Evolutionary conservation across 768 basidiomycete genomes (phyloP).

Genomic region (Russula emetica): DNA sequence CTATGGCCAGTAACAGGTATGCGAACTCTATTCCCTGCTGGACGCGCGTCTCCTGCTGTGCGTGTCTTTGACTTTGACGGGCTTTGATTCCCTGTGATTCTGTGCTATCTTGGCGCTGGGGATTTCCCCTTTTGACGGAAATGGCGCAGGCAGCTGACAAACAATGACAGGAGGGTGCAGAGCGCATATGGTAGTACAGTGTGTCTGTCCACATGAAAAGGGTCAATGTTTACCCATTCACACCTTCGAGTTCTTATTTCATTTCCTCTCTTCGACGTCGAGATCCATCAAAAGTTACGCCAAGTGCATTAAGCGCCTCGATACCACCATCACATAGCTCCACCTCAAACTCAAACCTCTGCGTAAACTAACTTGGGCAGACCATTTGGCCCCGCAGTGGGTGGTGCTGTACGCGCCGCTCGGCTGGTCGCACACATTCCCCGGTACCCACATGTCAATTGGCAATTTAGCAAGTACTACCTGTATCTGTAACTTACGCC

Average conservation of each 20-base stretch:
- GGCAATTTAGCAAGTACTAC: constrained; percentile 9
- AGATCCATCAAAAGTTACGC: constrained; percentile 10
- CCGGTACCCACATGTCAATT: background rate
- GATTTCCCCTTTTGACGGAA: background rate
- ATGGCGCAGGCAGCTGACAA: background rate
- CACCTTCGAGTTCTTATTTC: background rate
- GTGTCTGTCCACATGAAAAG: background rate
- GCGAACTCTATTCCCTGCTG: background rate
- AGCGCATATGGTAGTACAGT: background rate
- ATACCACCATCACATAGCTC: background rate
- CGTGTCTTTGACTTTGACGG: constrained; percentile 2
- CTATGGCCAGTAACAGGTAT: background rate
- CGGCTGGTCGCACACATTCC: background rate
- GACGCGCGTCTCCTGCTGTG: constrained; percentile 9
- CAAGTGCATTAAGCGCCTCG: background rate
- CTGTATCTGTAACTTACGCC: background rate
- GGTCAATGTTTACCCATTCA: background rate
- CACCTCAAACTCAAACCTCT: background rate
- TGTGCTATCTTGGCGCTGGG: background rate
- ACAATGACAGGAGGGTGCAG: background rate
- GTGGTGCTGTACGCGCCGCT: background rate
- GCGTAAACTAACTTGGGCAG: background rate
- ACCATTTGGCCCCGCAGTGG: constrained; percentile 5
- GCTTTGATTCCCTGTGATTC: background rate
- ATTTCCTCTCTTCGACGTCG: background rate